These are phyloP conservation scores for Bryoerythrophyllum caledonicum DNA, from an alignment of 225 moss, liverwort and hornwort genomes.

Conservation along the genomic window DNA sequence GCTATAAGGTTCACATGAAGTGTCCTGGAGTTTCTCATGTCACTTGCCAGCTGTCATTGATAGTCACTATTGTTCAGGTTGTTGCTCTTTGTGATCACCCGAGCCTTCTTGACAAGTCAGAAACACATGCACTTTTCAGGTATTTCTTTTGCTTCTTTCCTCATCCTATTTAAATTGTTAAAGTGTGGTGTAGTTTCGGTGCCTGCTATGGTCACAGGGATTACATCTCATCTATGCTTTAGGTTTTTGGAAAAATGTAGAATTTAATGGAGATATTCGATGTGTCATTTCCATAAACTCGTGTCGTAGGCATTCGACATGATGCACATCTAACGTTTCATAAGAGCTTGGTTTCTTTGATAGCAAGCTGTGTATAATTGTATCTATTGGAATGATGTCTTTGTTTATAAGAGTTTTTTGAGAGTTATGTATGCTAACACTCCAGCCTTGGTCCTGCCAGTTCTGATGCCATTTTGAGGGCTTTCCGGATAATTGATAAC, in stretches of 20 bases:
- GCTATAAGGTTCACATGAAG: too few species aligned
- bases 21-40: too few species aligned
- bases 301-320: not conserved
- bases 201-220: not conserved
- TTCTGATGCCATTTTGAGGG: slow-evolving; percentile 83
- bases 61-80: slow-evolving; percentile 62
- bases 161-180: too few species aligned
- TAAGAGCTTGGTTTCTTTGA: slow-evolving; percentile 5
- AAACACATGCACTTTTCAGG: slow-evolving; percentile 91
- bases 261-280: too few species aligned
- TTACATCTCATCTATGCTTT: too few species aligned
- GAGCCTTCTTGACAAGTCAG: slow-evolving; percentile 80
- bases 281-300: too few species aligned
- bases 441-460: slow-evolving; percentile 40
- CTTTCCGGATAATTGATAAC: slow-evolving; percentile 76
- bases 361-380: not conserved
- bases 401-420: not conserved
- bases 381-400: not conserved
- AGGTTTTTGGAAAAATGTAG: too few species aligned
- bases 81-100: slow-evolving; percentile 92
- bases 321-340: not conserved
- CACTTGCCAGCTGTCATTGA: not conserved
- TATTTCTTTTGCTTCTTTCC: slow-evolving; percentile 30
- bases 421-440: slow-evolving; percentile 14
- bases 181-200: too few species aligned